These are phyloP conservation scores for Lavandula angustifolia DNA, from an alignment of 257 asterid species.

Conservation along the genomic window DNA sequence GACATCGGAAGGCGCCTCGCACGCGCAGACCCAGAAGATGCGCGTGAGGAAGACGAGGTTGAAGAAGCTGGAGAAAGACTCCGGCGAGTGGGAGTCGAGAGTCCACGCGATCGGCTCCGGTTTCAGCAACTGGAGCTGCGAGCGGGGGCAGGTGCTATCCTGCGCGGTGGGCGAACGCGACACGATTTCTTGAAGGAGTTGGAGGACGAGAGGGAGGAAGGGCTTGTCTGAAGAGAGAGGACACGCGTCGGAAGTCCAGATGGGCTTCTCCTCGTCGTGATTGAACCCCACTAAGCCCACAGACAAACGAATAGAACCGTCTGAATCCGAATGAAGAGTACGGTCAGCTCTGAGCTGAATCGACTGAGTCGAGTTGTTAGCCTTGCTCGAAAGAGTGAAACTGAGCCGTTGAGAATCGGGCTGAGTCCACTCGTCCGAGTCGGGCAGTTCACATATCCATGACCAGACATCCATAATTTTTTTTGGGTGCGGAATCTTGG, in stretches of 20 bases:
- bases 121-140: conserved; percentile 60
- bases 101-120: conserved; percentile 74
- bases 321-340: conserved; percentile 33
- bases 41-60: conserved; percentile 66
- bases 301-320: conserved; percentile 50
- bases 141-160: conserved; percentile 67
- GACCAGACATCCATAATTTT: conserved; percentile 76
- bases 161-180: conserved; percentile 67
- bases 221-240: conserved; percentile 56
- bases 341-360: conserved; percentile 58
- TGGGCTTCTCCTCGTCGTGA: conserved; percentile 27
- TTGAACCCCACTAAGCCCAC: conserved; percentile 38
- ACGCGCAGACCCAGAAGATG: conserved; percentile 69
- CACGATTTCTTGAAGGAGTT: conserved; percentile 71
- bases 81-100: conserved; percentile 74
- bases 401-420: conserved; percentile 34
- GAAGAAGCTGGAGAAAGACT: conserved; percentile 79
- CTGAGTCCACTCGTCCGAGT: conserved; percentile 49
- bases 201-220: conserved; percentile 70
- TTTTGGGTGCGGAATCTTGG: neutral
- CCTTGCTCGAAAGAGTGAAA: conserved; percentile 38
- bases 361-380: conserved; percentile 29
- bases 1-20: conserved; percentile 65
- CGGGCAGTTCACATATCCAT: conserved; percentile 78
- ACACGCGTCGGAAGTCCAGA: conserved; percentile 73